A percentile compares a stretch with the other conserved stretches of the same genome.
Conservation (phyloP, 108 stramenopile genomes). For the Nitzschia sp. region DNA sequence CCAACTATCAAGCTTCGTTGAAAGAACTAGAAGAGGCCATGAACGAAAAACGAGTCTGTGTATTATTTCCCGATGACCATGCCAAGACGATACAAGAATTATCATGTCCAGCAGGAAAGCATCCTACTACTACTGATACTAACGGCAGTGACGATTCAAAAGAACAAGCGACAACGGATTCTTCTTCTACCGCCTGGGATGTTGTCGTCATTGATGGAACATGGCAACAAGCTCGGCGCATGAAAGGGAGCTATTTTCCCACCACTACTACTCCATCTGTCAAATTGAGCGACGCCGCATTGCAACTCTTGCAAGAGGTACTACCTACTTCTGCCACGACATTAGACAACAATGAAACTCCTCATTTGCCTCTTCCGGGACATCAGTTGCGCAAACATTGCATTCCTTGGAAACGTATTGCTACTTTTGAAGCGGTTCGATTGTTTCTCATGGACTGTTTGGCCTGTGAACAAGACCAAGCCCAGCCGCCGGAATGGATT, state of each 20-base stretch:
- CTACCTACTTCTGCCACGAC: not conserved
- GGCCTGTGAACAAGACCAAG: not conserved
- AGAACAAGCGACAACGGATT: not conserved
- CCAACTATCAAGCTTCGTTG: constrained; percentile 62
- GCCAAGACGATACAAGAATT: constrained; percentile 49
- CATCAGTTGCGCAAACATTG: constrained; percentile 69
- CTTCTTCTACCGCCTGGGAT: constrained; percentile 19
- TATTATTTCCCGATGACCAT: constrained; percentile 73
- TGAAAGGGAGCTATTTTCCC: constrained; percentile 47
- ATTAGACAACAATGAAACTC: not conserved
- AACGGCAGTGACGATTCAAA: not conserved
- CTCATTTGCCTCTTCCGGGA: constrained; percentile 1
- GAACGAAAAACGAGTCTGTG: constrained; percentile 12
- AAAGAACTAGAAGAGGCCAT: constrained; percentile 50
- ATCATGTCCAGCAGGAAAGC: not conserved
- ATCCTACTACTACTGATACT: not conserved
- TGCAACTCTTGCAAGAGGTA: constrained; percentile 12
- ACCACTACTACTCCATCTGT: constrained; percentile 23
- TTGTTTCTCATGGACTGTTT: constrained; percentile 56
- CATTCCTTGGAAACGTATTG: constrained; percentile 64
- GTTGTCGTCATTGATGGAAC: constrained; percentile 78
- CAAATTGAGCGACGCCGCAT: constrained; percentile 49
- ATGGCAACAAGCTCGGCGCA: constrained; percentile 72
- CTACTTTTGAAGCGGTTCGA: constrained; percentile 65
- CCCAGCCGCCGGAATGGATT: constrained; percentile 1